Base-by-base conservation (phyloP, 768 basidiomycete genomes). In the Rubroboletus pulcherrimus region DNA sequence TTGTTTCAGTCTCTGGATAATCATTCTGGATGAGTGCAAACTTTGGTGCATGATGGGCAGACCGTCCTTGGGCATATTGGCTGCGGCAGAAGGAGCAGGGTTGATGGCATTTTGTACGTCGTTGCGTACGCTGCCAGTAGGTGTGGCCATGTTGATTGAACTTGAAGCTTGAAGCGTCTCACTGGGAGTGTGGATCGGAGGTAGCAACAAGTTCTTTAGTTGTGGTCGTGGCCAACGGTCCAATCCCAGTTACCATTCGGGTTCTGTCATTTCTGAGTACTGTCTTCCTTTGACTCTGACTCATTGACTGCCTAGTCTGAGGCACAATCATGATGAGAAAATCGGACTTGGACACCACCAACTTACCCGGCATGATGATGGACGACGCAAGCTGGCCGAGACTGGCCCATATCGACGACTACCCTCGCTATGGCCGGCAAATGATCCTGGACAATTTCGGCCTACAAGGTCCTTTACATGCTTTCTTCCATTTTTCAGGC, bases 391-490 rank as follows among this genome's bases (percentile, higher is more conserved):
- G 26, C 37, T 58, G 53, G 62, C 55, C 56, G 14, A 61, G 59
- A 56, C 56, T 76, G 57, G 73, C 79, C 30, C 73, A 74, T 33
- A 66, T 85, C 39, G 74, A 80, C 50, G 94, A 98, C 62, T 98
- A 96, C 70, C 76, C 78, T 63, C 81, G 95, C 54, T 98, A 98
- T 84, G 94, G 96, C 42, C 79, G 97, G 52, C 96, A 99, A 68
- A 96, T 99, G 94, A 93, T 98, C 54, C 74, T 97, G 51, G 84
- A 91, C 54, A 87, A 85, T 17, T 87, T 97, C 67, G 95, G 95
- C 9, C 77, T 98, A 2, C 78, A 83, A 73, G 95, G 95, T 89
- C 73, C 55, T 19, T 39, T 35, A 5, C 26, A 34, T 41, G 31
- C 34, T 46, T 49, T 35, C 43, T 35, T 29, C 48, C 38, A 12